Conservation (phyloP, 495 filamentous ascomycete genomes). For the Lineolata rhizophorae region DNA sequence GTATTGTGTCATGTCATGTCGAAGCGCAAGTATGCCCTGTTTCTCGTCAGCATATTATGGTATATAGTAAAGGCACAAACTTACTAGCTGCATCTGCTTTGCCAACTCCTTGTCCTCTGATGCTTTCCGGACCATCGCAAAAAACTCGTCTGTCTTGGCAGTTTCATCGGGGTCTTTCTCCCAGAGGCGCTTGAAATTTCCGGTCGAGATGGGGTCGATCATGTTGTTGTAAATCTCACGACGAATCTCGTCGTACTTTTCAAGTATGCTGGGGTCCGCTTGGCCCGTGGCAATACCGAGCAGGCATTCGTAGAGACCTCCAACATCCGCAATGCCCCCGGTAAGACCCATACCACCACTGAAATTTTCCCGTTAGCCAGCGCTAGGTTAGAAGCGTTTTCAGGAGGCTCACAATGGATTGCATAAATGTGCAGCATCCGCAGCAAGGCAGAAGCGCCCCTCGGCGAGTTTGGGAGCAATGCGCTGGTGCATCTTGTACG, state of each 20-base stretch:
- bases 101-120: neutral
- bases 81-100: neutral
- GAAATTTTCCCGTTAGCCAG: conserved; percentile 1
- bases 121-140: conserved; percentile 5
- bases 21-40: neutral
- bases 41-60: neutral
- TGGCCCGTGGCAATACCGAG: conserved; percentile 30
- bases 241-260: conserved; percentile 32
- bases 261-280: conserved; percentile 32
- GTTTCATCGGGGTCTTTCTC: conserved; percentile 17
- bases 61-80: neutral
- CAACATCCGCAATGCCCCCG: conserved; percentile 36
- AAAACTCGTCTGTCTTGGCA: conserved; percentile 19
- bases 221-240: conserved; percentile 31
- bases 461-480: conserved; percentile 33
- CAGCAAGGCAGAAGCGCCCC: conserved; percentile 32
- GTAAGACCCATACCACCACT: conserved; percentile 39
- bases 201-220: conserved; percentile 32
- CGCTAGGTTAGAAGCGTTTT: neutral
- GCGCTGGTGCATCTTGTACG: conserved; percentile 39
- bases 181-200: conserved; percentile 22
- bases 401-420: conserved; percentile 33
- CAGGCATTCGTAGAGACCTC: conserved; percentile 33
- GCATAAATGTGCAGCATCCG: conserved; percentile 37
- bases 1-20: neutral